Conservation (phyloP, 768 basidiomycete genomes). For the Sarcodon aspratus region DNA sequence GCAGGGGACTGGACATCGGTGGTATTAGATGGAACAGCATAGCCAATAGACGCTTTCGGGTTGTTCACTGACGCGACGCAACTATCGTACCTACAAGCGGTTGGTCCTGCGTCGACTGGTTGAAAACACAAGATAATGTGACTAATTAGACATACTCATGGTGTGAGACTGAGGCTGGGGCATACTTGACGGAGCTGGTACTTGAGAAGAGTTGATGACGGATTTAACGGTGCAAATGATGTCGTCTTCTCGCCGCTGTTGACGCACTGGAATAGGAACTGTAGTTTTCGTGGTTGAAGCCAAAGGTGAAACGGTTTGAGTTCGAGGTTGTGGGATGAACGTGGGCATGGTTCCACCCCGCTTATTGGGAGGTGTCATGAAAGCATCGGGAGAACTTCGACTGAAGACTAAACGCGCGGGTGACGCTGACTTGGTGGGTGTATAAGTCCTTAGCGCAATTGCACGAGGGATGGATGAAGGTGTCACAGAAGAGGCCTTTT, state of each 20-base stretch:
- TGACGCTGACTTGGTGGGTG: constrained; percentile 18
- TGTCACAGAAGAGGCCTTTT: constrained; percentile 3
- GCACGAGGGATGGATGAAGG: constrained; percentile 42
- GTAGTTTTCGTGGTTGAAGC: constrained; percentile 28
- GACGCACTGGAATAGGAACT: constrained; percentile 24
- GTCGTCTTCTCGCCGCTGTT: constrained; percentile 21
- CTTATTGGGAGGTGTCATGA: constrained; percentile 42
- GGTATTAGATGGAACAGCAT: neutral
- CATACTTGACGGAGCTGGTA: constrained; percentile 10
- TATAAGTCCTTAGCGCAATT: constrained; percentile 22
- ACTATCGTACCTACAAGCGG: constrained; percentile 6
- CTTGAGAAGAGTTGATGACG: constrained; percentile 9
- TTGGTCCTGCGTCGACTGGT: constrained; percentile 6
- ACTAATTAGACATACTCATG: constrained; percentile 14
- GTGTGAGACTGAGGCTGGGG: constrained; percentile 10
- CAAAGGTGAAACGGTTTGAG: constrained; percentile 2
- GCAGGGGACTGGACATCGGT: neutral
- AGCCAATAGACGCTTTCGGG: neutral
- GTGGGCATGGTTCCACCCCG: constrained; percentile 36
- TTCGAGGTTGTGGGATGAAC: constrained; percentile 50
- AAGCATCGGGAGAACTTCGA: constrained; percentile 16
- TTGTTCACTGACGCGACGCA: neutral
- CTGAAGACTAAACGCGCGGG: constrained; percentile 7
- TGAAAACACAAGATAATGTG: neutral
- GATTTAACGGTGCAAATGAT: constrained; percentile 4